Evolutionary conservation across 805 yeast species (phyloP), one percentile per base, ranked within the genome.

Genomic region (Saturnispora sanitii): DNA sequence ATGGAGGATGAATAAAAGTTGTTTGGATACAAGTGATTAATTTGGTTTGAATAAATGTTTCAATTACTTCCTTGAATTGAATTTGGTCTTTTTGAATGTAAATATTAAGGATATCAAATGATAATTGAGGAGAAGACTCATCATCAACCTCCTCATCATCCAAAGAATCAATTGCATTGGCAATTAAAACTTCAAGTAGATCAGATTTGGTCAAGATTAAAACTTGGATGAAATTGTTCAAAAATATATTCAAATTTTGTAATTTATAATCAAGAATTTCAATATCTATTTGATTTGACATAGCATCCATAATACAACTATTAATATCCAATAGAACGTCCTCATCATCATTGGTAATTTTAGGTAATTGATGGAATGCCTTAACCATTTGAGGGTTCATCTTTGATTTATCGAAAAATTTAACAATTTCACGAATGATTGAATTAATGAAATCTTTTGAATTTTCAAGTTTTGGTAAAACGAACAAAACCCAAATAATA

Each of bases 11-110:
- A 36, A 59, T 49, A 15, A 56, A 55, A 1, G 43, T 35, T 5
- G 57, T 49, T 1, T 63, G 56, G 5, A 68, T 44, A 45, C 55
- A 54, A 2, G 53, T 48, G 4, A 70, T 65, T 6, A 72, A 15
- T 13, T 58, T 58, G 16, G 49, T 49, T 6, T 11, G 6, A 15
- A 70, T 45, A 33, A 69, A 58, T 3, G 52, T 50, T 0, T 52
- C 48, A 1, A 75, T 52, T n/a, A 54, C 52, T 0, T 55, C 44
- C 3, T 43, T 20, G 39, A 46, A 59, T 7, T 47, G 43, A 0
- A 40, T 26, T 4, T 51, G 12, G 29, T 59, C 52, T 12, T 48
- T 41, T 26, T 45, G 47, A 4, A 67, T 49, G 16, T 57, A 51
- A 6, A 46, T 42, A 15, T 55, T 54, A 23, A 59, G 53, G 6